phyloP scores from a whole-genome alignment of 2,329 filamentous ascomycete genomes.

The Colletotrichum musicola region DNA sequence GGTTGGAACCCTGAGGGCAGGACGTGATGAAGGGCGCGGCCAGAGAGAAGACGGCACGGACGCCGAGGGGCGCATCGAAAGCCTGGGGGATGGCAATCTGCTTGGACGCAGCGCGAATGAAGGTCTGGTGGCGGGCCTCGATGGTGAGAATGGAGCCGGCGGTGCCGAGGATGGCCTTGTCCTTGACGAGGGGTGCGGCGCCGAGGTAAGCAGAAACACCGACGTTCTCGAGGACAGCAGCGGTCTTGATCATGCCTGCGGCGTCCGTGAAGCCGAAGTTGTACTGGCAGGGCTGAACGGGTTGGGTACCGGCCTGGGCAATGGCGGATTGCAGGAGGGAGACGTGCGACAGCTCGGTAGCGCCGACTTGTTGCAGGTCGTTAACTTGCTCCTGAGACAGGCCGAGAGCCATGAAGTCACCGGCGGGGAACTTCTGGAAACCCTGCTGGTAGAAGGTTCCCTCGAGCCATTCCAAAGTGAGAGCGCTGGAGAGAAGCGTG shows the following conservation, averaged over 20 bases:
- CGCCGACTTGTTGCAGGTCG: slow-evolving; percentile 48
- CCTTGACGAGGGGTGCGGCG: slow-evolving; percentile 74
- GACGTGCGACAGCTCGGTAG: slow-evolving; percentile 62
- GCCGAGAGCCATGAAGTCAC: slow-evolving; percentile 74
- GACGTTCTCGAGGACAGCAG: slow-evolving; percentile 78
- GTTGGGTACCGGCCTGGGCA: slow-evolving; percentile 71
- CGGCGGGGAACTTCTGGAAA: slow-evolving; percentile 74
- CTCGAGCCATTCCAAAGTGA: slow-evolving; percentile 82
- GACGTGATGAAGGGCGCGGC: slow-evolving; percentile 79
- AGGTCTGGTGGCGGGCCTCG: slow-evolving; percentile 80
- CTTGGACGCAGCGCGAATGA: slow-evolving; percentile 73
- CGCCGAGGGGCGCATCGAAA: slow-evolving; percentile 77
- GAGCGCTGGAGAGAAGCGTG: slow-evolving; percentile 60
- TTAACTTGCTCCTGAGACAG: slow-evolving; percentile 66
- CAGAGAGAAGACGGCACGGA: slow-evolving; percentile 78
- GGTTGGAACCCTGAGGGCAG: slow-evolving; percentile 75
- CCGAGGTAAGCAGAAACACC: slow-evolving; percentile 82
- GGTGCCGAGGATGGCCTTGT: slow-evolving; percentile 70
- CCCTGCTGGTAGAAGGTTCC: slow-evolving; percentile 79
- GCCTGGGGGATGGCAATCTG: slow-evolving; percentile 73
- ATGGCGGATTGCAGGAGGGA: slow-evolving; percentile 70
- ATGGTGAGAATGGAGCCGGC: slow-evolving; percentile 80
- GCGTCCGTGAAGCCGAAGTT: slow-evolving; percentile 78
- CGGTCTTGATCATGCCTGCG: slow-evolving; percentile 75
- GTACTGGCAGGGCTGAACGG: slow-evolving; percentile 78